Conservation (phyloP, 208 protist species). For the Angomonas ambiguus region DNA sequence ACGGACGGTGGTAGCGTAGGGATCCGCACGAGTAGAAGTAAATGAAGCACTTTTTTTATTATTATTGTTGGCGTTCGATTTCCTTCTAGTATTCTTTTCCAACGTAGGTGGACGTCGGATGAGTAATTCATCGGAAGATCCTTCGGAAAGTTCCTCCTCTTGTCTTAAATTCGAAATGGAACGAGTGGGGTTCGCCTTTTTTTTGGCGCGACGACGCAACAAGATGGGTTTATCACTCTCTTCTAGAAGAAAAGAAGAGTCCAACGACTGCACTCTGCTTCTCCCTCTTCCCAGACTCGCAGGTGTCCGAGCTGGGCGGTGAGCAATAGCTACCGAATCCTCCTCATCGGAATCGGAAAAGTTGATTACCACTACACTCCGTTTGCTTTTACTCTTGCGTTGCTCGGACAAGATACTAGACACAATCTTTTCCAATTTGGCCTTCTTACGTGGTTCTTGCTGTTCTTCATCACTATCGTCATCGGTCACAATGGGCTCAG, state of each 20-base stretch:
- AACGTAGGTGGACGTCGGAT: conserved; percentile 19
- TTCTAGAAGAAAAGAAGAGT: conserved; percentile 53
- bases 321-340: background rate
- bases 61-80: background rate
- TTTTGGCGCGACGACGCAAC: conserved; percentile 43
- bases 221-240: conserved; percentile 69
- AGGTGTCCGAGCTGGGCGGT: background rate
- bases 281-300: background rate
- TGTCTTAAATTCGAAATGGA: conserved; percentile 48
- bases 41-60: background rate
- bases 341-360: conserved; percentile 43
- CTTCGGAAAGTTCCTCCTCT: conserved; percentile 29
- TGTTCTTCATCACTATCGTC: conserved; percentile 19
- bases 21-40: background rate
- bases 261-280: conserved; percentile 43
- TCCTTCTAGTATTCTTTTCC: background rate
- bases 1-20: background rate
- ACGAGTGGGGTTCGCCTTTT: conserved; percentile 29
- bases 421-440: conserved; percentile 67
- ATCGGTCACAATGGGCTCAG: conserved; percentile 43
- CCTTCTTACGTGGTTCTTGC: conserved; percentile 24
- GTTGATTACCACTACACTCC: conserved; percentile 82
- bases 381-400: conserved; percentile 61
- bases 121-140: conserved; percentile 25
- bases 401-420: conserved; percentile 46